Evolutionary conservation across 495 filamentous ascomycete species (phyloP), one percentile per base, ranked within the genome.

Genomic region (Talaromyces adpressus): DNA sequence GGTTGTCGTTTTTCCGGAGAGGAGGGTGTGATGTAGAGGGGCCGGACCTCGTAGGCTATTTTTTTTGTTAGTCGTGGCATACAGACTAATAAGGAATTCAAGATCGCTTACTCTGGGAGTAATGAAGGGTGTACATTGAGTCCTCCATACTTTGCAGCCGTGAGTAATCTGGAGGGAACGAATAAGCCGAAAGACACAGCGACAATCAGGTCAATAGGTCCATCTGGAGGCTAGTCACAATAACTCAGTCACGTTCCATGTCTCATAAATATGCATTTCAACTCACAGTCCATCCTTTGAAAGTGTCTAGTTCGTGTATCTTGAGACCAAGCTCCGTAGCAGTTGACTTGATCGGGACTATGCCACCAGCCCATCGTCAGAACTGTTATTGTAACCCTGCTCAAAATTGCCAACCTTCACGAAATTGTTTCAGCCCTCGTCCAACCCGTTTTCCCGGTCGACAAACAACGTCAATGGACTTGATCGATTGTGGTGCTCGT

Each of bases 101-200:
- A 36, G 22, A 12, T 39, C 8, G 70, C 82, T 56, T 81, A 91
- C 88, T 93, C 87, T 7, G 94, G 94, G 12, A 98, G 85, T 6
- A 96, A 71, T n/a, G 93, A 97, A 1, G 94, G 94, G 71, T 98
- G 94, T 4, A 98, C 82, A 75, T 98, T 98, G 23, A 98, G 73
- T 0, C 94, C 94, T 63, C 93, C 92, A 75, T 93, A 96, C 62
- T 82, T 81, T 16, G 89, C 82, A 5, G 67, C 73, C 27, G 77
- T 79, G 49, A 98, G 80, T 16, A 97, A 82, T 3, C 89, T 81
- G 5, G 85, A 84, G 1, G 94, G 95, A 9, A 98, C 85, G 57
- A 96, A 88, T 16, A 95, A 82, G 3, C 94, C 94, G 72, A 98
- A 98, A 6, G 94, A 97, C n/a, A 97, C 95, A 23, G 92, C 92